Conservation (phyloP, 208 protist genomes). For the Strigomonas galati region DNA sequence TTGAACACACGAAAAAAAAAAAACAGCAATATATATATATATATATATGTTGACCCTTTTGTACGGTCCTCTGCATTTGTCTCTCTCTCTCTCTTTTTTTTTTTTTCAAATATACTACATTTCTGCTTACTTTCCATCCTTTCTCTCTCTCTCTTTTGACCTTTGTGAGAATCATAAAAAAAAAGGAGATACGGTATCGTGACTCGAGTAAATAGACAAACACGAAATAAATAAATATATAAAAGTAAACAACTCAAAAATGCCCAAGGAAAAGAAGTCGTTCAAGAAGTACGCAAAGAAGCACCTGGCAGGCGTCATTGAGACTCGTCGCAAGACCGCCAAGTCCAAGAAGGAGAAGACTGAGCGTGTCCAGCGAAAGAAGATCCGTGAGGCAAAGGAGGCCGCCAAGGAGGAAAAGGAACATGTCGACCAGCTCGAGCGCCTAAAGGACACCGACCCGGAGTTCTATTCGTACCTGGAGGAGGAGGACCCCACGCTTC, state of each 20-base stretch:
- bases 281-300: slow-evolving; percentile 93
- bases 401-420: slow-evolving; percentile 78
- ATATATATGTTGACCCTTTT: no score
- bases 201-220: no score
- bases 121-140: slow-evolving; percentile 4
- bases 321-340: slow-evolving; percentile 82
- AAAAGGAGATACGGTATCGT: neutral
- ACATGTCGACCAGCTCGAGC: slow-evolving; percentile 84
- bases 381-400: slow-evolving; percentile 60
- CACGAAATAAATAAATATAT: no score
- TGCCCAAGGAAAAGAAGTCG: slow-evolving; percentile 90
- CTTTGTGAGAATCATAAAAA: slow-evolving; percentile 3
- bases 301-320: slow-evolving; percentile 84
- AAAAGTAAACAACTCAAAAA: slow-evolving; percentile 15
- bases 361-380: slow-evolving; percentile 77
- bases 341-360: slow-evolving; percentile 88
- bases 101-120: slow-evolving; percentile 4
- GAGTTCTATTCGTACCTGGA: slow-evolving; percentile 90
- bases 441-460: slow-evolving; percentile 87
- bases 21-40: neutral
- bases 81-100: slow-evolving; percentile 7
- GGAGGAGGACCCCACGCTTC: slow-evolving; percentile 83
- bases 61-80: no score
- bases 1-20: neutral
- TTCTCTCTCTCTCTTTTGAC: slow-evolving; percentile 13